phyloP scores from a whole-genome alignment of 768 basidiomycete species.

The Nidula microcarpa region DNA sequence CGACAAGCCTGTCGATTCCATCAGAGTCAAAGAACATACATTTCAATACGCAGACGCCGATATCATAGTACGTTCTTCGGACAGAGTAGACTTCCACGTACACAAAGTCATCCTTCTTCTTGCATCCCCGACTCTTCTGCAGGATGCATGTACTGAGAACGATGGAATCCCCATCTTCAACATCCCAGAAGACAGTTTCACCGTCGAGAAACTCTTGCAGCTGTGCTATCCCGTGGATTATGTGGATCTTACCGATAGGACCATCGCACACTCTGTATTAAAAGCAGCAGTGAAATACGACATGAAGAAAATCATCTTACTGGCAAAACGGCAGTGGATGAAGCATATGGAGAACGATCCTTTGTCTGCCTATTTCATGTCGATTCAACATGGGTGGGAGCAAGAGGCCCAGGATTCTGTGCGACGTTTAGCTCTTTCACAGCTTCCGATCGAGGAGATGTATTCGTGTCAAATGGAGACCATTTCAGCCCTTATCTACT shows the following conservation, averaged over 20 bases:
- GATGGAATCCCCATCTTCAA: neutral
- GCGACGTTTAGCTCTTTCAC: no score
- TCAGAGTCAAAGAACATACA: neutral
- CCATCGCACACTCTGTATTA: neutral
- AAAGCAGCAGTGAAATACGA: no score
- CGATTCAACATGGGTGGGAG: no score
- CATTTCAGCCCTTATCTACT: no score
- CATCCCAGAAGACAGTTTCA: neutral
- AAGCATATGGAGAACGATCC: no score
- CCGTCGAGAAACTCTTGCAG: neutral
- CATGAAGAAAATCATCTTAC: no score
- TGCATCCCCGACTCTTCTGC: neutral
- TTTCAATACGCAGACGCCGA: neutral
- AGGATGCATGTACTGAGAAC: neutral
- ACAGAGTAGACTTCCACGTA: neutral
- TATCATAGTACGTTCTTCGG: neutral
- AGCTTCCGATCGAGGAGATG: no score
- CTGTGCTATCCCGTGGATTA: neutral
- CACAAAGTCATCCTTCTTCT: neutral
- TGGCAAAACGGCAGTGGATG: no score
- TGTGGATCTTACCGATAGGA: neutral
- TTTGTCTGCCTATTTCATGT: no score
- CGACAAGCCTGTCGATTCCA: neutral
- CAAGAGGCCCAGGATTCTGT: no score
- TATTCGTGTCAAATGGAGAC: no score